Conservation (phyloP, 2,329 filamentous ascomycete species). For the Colletotrichum phormii region DNA sequence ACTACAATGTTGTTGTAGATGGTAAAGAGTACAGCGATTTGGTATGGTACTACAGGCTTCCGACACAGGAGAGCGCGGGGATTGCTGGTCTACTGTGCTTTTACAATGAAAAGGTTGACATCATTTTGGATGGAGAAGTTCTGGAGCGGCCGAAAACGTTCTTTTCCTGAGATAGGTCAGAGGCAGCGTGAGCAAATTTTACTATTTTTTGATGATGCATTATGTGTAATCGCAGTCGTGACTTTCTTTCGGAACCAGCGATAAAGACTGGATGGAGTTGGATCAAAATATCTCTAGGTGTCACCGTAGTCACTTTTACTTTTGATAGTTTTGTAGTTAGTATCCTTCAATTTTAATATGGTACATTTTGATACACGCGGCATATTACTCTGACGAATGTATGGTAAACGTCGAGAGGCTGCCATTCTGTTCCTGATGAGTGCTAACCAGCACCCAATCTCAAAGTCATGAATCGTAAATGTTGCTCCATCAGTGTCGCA, state of each 20-base stretch:
- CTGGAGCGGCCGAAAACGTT: slow-evolving; percentile 45
- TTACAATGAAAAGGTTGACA: slow-evolving; percentile 76
- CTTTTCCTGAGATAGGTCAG: slow-evolving; percentile 33
- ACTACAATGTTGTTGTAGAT: slow-evolving; percentile 65
- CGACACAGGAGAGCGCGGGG: slow-evolving; percentile 65
- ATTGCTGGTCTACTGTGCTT: slow-evolving; percentile 71
- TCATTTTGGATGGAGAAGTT: slow-evolving; percentile 64
- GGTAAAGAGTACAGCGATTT: slow-evolving; percentile 60
- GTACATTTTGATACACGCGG: not conserved
- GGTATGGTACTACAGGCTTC: slow-evolving; percentile 72
- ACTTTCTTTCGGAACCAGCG: too few relatives aligned
- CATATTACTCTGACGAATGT: not conserved
- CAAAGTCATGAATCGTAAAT: not conserved
- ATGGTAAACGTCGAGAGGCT: not conserved
- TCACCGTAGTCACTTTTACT: not conserved
- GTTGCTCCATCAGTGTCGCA: not conserved
- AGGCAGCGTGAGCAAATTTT: too few relatives aligned
- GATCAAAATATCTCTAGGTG: too few relatives aligned
- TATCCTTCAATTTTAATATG: not conserved
- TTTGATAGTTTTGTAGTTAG: not conserved
- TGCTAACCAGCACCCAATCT: not conserved
- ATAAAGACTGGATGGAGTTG: too few relatives aligned
- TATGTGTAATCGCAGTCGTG: too few relatives aligned
- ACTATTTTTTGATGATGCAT: too few relatives aligned
- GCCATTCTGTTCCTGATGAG: not conserved